Conservation (phyloP, 768 basidiomycete genomes). For the Lanmaoa pseudosensibilis region DNA sequence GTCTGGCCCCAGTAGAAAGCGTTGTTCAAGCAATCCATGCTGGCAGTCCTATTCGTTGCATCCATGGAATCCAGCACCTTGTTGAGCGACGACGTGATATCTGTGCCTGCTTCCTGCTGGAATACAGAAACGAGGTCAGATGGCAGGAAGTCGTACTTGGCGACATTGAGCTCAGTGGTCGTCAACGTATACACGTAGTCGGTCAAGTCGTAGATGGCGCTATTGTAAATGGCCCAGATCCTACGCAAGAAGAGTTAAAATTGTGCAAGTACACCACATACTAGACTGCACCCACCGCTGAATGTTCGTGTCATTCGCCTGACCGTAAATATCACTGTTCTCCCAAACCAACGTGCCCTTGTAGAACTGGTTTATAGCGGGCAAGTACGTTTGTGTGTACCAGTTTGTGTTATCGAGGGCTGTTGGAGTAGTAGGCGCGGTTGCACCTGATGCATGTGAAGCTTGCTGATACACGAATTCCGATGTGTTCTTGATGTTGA, state of each 20-base stretch:
- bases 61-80: slow-evolving; percentile 45
- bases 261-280: slow-evolving; percentile 9
- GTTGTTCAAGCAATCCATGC: slow-evolving; percentile 56
- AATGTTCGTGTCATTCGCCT: slow-evolving; percentile 39
- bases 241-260: slow-evolving; percentile 28
- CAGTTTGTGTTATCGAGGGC: slow-evolving; percentile 43
- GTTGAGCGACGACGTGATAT: slow-evolving; percentile 54
- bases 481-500: slow-evolving; percentile 50
- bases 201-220: slow-evolving; percentile 59
- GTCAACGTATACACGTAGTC: slow-evolving; percentile 64
- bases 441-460: slow-evolving; percentile 56
- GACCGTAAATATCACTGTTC: slow-evolving; percentile 36
- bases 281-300: slow-evolving; percentile 25
- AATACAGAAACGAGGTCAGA: slow-evolving; percentile 49
- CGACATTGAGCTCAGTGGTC: slow-evolving; percentile 41
- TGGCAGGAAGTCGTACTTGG: slow-evolving; percentile 55
- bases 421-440: slow-evolving; percentile 38
- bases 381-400: slow-evolving; percentile 57
- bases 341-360: slow-evolving; percentile 63
- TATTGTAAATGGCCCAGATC: slow-evolving; percentile 61
- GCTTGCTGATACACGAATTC: slow-evolving; percentile 41
- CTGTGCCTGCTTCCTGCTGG: slow-evolving; percentile 58
- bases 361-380: slow-evolving; percentile 53
- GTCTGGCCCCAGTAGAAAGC: slow-evolving; percentile 55
- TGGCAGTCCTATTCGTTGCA: slow-evolving; percentile 36